Conservation (phyloP, 2,329 filamentous ascomycete genomes). For the Ophiocordyceps robertsii region DNA sequence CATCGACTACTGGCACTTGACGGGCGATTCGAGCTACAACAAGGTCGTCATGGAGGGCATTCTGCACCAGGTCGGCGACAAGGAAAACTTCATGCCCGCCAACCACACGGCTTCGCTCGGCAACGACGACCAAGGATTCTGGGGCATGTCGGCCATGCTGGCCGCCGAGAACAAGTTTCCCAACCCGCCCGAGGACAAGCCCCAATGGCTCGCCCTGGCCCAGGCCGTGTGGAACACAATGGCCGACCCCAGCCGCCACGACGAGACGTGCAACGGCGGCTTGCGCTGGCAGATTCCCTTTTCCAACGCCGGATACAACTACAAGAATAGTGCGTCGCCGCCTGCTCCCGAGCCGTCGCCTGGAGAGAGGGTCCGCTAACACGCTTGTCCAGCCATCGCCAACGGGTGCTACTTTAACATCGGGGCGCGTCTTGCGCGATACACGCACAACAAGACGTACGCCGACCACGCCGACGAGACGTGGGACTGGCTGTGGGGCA, state of each 20-base stretch:
- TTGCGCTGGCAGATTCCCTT: slow-evolving; percentile 67
- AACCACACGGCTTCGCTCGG: slow-evolving; percentile 47
- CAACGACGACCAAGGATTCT: slow-evolving; percentile 61
- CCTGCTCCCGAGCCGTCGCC: background rate
- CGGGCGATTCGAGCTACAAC: slow-evolving; percentile 52
- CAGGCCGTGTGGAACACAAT: slow-evolving; percentile 57
- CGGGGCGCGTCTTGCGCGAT: slow-evolving; percentile 56
- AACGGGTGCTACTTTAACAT: slow-evolving; percentile 53
- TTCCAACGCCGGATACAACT: slow-evolving; percentile 62
- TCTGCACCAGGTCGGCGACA: slow-evolving; percentile 43
- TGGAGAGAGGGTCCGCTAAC: background rate
- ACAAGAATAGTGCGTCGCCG: slow-evolving; percentile 47
- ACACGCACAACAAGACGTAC: slow-evolving; percentile 54
- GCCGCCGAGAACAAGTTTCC: slow-evolving; percentile 53
- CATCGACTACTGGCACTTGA: slow-evolving; percentile 58
- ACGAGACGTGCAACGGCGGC: slow-evolving; percentile 50
- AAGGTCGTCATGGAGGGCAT: slow-evolving; percentile 40
- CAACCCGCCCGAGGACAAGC: slow-evolving; percentile 37
- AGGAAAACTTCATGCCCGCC: slow-evolving; percentile 43
- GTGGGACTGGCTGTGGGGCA: slow-evolving; percentile 45
- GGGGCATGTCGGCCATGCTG: slow-evolving; percentile 54
- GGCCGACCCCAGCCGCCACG: slow-evolving; percentile 48
- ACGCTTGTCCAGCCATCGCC: slow-evolving; percentile 31
- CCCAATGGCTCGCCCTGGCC: slow-evolving; percentile 51
- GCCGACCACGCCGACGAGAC: slow-evolving; percentile 45